Evolutionary conservation across 148 eudicot genomes (phyloP), one percentile per base, ranked within the genome.

Genomic region (Chenopodium formosanum): DNA sequence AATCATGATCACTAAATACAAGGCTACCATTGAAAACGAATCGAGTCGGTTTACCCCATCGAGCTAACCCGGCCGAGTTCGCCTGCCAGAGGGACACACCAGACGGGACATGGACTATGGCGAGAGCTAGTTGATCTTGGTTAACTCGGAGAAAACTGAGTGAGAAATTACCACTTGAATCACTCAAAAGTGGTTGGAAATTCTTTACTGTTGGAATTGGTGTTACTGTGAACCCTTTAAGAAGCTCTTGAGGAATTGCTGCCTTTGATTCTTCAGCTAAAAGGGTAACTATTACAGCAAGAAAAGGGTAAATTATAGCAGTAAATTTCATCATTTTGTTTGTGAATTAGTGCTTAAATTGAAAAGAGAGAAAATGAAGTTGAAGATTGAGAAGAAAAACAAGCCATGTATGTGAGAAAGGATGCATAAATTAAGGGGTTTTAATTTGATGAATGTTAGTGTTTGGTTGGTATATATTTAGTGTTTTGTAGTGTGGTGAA

Each of bases 11-110:
- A 2, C 87, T 85, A 37, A 96, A 58, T 29, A 94, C 95, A 19
- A 96, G 88, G 79, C 98, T 94, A 78, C 99, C 99, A 86, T 96
- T 88, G 79, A 96, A 96, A 69, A 75, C 63, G 34, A 96, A 65
- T 68, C 66, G 78, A 31, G 94, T 91, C 20, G 75, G 62, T 25
- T 83, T 60, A 11, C 90, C 83, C 98, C 99, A 96, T 9, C 69
- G 83, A 32, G 90, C 82, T 47, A 78, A 81, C 3, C 78, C 85
- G 52, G 70, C 50, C 37, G 79, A 67, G 48, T 52, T 79, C 60
- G 94, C 92, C 44, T 77, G 81, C 99, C 99, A 96, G n/a, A 94
- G 79, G 0, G 86, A 83, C 32, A 82, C 93, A 25, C 86, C 89
- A 56, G 99, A 96, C 0, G 90, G 87, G 22, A 92, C 85, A 77